Conservation (phyloP, 2,329 filamentous ascomycete species). For the Fusarium anthophilum region DNA sequence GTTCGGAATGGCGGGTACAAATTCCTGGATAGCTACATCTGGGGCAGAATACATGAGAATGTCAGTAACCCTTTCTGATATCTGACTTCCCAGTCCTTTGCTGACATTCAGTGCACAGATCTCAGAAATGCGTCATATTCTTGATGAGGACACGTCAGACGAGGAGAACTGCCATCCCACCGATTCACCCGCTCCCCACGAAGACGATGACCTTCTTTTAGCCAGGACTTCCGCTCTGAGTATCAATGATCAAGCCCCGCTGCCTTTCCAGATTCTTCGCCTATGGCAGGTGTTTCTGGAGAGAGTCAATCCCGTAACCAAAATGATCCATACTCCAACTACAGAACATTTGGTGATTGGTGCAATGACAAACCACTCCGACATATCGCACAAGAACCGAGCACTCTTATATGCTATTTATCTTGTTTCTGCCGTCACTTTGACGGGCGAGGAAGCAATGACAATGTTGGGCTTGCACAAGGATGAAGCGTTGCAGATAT, state of each 20-base stretch:
- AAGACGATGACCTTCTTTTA: constrained; percentile 4
- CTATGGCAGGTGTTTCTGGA: constrained; percentile 13
- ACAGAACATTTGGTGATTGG: neutral
- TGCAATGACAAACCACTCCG: neutral
- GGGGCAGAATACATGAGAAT: constrained; percentile 3
- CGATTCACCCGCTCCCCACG: neutral
- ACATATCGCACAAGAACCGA: neutral
- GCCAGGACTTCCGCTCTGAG: neutral
- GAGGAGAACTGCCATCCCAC: neutral
- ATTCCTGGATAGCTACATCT: constrained; percentile 3
- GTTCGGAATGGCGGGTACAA: constrained; percentile 12
- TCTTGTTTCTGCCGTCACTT: neutral
- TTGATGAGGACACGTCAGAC: constrained; percentile 12
- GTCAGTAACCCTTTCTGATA: too few relatives aligned
- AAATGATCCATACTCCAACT: constrained; percentile 4
- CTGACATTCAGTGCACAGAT: neutral
- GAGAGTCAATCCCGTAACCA: constrained; percentile 2
- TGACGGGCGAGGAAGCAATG: neutral
- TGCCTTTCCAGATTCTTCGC: constrained; percentile 2
- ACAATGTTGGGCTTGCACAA: neutral
- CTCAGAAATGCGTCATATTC: constrained; percentile 11
- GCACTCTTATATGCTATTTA: constrained; percentile 1
- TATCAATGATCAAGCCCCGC: neutral
- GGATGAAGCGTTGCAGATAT: neutral
- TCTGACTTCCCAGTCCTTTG: accelerated